Evolutionary conservation across 169 alveolate species (phyloP), one percentile per base, ranked within the genome.

Genomic region (Eimeria praecox): DNA sequence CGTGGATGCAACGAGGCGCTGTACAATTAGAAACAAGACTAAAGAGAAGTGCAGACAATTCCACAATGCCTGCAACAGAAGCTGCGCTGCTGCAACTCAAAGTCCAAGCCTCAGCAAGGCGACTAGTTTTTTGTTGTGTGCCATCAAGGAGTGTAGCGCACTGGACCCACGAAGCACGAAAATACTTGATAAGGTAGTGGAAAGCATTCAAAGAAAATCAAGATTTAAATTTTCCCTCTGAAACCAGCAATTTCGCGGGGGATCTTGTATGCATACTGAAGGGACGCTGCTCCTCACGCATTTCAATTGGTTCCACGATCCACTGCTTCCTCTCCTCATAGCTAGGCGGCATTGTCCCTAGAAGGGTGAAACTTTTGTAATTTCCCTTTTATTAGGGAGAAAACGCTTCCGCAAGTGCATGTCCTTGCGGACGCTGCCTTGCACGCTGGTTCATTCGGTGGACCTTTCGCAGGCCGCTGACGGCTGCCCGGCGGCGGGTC

Each of bases 401-500:
- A 62, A 62, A 62, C 27, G 73, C 73, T n/a, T 62, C 33, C 33
- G 14, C 73, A 62, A 27, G 4, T 62, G 73, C 33, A 20, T 62
- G 33, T 27, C 73, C 14, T 27, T n/a, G 40, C 40, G 73, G 40
- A 27, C 38, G 33, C 24, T 73, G 4, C 83, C 83, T 56, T 56
- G 66, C 66, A 56, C 66, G 66, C 66, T 56, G 83, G 83, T 73
- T 35, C 52, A 38, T 16, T 3, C 16, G 22, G 83, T 73, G 83
- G 83, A 73, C 83, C 83, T 73, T 40, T 73, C 30, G 83, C 54
- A 33, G 83, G 83, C 83, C 49, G 49, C 49, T 40, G 83, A 73
- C 80, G 54, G 52, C 49, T 38, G 52, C 54, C 54, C 54, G 44
- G 54, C 44, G 52, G 33, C 49, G 54, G 52, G 33, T 73, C 49